These are phyloP conservation scores for Chytridium lagenaria DNA, from an alignment of 371 early-diverging fungal species.

Conservation along the genomic window DNA sequence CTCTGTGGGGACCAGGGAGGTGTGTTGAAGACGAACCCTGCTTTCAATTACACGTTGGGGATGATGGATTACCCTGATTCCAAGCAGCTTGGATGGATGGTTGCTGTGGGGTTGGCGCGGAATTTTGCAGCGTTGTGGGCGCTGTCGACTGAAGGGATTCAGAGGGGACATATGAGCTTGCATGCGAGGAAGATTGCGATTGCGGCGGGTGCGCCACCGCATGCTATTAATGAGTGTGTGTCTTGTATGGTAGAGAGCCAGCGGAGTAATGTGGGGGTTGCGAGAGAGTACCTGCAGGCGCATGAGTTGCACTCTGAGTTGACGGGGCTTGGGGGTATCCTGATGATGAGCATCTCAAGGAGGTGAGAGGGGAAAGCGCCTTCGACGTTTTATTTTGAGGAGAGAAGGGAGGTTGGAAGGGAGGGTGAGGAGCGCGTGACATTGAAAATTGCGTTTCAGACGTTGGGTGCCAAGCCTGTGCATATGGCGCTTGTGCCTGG, in stretches of 20 bases:
- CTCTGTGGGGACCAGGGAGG: slow-evolving; percentile 72
- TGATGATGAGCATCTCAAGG: neutral
- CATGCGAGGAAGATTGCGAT: slow-evolving; percentile 75
- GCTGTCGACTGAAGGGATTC: slow-evolving; percentile 71
- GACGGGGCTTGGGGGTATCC: slow-evolving; percentile 4
- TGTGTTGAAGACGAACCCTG: slow-evolving; percentile 69
- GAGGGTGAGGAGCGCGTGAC: slow-evolving; percentile 37
- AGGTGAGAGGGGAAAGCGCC: slow-evolving; percentile 39
- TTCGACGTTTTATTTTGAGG: slow-evolving; percentile 58
- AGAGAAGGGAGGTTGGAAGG: neutral
- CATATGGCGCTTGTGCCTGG: slow-evolving; percentile 36
- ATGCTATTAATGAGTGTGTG: slow-evolving; percentile 66
- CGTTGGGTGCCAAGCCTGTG: slow-evolving; percentile 49
- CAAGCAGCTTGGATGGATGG: slow-evolving; percentile 63
- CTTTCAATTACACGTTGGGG: slow-evolving; percentile 65
- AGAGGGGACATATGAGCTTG: slow-evolving; percentile 69
- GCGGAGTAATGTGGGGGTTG: slow-evolving; percentile 60
- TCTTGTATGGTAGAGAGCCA: slow-evolving; percentile 69
- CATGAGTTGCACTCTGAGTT: slow-evolving; percentile 47
- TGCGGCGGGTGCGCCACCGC: slow-evolving; percentile 69
- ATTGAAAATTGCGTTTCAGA: slow-evolving; percentile 61
- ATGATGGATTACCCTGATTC: slow-evolving; percentile 67
- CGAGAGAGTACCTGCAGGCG: slow-evolving; percentile 60
- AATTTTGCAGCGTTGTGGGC: slow-evolving; percentile 79
- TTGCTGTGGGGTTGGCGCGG: slow-evolving; percentile 69